These are phyloP conservation scores for Diaporthe citri DNA, from an alignment of 2,329 filamentous ascomycete genomes.

Conservation along the genomic window DNA sequence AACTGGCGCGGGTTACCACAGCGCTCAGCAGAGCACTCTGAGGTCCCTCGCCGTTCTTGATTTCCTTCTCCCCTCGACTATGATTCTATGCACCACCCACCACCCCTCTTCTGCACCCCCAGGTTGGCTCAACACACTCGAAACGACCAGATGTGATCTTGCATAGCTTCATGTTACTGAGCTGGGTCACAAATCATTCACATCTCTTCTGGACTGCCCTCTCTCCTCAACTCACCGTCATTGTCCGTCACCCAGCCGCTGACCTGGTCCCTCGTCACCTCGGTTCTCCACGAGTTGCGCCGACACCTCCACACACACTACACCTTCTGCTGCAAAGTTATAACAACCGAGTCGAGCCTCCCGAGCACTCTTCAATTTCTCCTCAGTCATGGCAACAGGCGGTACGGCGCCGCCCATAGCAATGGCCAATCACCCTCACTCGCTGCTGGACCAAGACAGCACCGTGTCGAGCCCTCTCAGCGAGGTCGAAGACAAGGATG, in stretches of 20 bases:
- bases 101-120: constrained; percentile 26
- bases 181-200: constrained; percentile 29
- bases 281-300: constrained; percentile 34
- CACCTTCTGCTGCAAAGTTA: neutral
- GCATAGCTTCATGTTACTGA: constrained; percentile 26
- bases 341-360: neutral
- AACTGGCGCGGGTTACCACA: too few relatives aligned
- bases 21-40: too few relatives aligned
- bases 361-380: neutral
- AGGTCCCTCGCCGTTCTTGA: too few relatives aligned
- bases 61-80: constrained; percentile 32
- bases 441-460: constrained; percentile 69
- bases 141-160: constrained; percentile 36
- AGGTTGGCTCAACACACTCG: constrained; percentile 19
- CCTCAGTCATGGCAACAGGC: constrained; percentile 62
- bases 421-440: constrained; percentile 62
- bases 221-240: constrained; percentile 25
- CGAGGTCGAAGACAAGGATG: constrained; percentile 86
- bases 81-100: constrained; percentile 26
- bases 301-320: constrained; percentile 26
- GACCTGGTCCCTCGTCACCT: constrained; percentile 14
- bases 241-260: constrained; percentile 13
- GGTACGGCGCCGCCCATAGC: constrained; percentile 62
- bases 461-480: constrained; percentile 91
- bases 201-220: constrained; percentile 6